Conservation (phyloP, 768 basidiomycete genomes). For the Goffeauzyma gilvescens region DNA sequence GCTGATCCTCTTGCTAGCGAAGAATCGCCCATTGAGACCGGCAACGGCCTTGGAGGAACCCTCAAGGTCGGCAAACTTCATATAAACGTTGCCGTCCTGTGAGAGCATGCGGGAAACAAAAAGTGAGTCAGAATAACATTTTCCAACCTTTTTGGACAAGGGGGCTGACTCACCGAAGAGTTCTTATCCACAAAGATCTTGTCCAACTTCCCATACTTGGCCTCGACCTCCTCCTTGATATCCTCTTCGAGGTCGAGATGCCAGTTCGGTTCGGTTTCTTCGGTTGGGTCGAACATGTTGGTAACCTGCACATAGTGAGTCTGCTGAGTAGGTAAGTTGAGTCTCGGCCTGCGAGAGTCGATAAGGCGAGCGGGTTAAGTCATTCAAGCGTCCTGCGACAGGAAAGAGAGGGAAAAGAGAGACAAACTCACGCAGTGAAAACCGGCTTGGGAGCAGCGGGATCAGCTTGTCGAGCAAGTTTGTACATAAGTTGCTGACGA, state of each 20-base stretch:
- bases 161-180: constrained; percentile 47
- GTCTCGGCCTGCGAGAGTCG: too few relatives aligned
- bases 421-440: too few relatives aligned
- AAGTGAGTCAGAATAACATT: background rate
- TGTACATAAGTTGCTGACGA: constrained; percentile 99
- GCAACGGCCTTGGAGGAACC: constrained; percentile 65
- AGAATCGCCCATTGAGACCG: constrained; percentile 90
- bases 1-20: constrained; percentile 74
- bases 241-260: constrained; percentile 90
- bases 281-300: constrained; percentile 90
- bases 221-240: constrained; percentile 81
- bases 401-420: too few relatives aligned
- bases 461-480: constrained; percentile 74
- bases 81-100: constrained; percentile 79
- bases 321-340: constrained; percentile 53
- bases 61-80: constrained; percentile 68
- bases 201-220: constrained; percentile 69
- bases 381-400: too few relatives aligned
- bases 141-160: background rate
- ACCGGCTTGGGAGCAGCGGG: constrained; percentile 5
- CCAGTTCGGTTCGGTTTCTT: constrained; percentile 92
- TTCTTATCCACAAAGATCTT: constrained; percentile 87
- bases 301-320: constrained; percentile 75
- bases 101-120: constrained; percentile 1
- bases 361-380: background rate